Evolutionary conservation across 1,139 yeast species (phyloP).

Genomic region (Candida neerlandica): DNA sequence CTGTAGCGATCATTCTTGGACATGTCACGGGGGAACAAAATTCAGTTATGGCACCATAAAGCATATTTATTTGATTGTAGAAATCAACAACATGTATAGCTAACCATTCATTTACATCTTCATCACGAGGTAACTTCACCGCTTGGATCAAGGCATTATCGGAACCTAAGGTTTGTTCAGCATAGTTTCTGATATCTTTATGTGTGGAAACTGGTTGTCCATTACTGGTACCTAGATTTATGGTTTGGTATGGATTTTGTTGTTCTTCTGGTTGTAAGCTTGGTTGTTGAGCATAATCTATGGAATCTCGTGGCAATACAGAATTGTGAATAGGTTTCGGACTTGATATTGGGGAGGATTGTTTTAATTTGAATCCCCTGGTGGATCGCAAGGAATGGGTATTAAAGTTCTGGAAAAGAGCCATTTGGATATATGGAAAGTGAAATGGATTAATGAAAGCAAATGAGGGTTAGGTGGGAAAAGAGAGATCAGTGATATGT

Average conservation of each 20-base stretch:
- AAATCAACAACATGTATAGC: constrained; percentile 93
- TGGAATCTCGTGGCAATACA: constrained; percentile 28
- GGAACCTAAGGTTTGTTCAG: constrained; percentile 93
- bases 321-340: constrained; percentile 42
- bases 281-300: constrained; percentile 6
- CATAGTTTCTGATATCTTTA: constrained; percentile 75
- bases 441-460: background rate
- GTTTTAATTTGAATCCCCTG: constrained; percentile 54
- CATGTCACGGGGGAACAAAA: constrained; percentile 92
- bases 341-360: constrained; percentile 43
- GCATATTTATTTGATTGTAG: constrained; percentile 94
- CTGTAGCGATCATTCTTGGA: constrained; percentile 96
- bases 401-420: constrained; percentile 61
- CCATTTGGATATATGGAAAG: constrained; percentile 25
- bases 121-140: constrained; percentile 91
- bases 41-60: constrained; percentile 93
- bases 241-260: constrained; percentile 31
- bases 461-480: background rate
- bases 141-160: constrained; percentile 91
- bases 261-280: constrained; percentile 29
- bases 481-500: background rate
- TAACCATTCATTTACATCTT: constrained; percentile 90
- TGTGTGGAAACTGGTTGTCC: constrained; percentile 59
- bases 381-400: constrained; percentile 57
- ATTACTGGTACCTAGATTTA: constrained; percentile 21